These are phyloP conservation scores for Laguncularia racemosa DNA, from an alignment of 345 rosid species.

Conservation along the genomic window DNA sequence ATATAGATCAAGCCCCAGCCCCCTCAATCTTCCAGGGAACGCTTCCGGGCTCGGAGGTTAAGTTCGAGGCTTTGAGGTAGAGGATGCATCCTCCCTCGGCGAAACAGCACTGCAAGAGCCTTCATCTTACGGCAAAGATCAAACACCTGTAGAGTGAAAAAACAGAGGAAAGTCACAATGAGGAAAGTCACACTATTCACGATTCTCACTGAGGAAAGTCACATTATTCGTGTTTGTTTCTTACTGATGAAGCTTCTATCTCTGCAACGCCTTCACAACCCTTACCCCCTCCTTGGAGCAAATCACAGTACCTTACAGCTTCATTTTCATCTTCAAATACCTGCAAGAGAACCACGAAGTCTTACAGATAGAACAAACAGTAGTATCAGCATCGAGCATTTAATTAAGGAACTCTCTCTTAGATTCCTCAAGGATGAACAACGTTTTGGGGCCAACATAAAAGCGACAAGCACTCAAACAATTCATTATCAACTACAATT, in stretches of 20 bases:
- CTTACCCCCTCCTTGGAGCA: constrained; percentile 90
- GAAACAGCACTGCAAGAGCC: constrained; percentile 74
- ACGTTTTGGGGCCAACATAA: too few species aligned
- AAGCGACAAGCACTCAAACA: too few species aligned
- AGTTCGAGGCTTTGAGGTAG: constrained; percentile 79
- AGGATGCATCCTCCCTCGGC: constrained; percentile 85
- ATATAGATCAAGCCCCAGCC: constrained; percentile 10
- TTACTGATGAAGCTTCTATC: constrained; percentile 91
- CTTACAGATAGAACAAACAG: neutral
- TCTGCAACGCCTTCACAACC: constrained; percentile 97
- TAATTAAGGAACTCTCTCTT: neutral
- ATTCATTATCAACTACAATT: too few species aligned
- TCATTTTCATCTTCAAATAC: constrained; percentile 91
- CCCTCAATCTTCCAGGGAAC: constrained; percentile 81
- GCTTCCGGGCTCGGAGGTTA: constrained; percentile 74
- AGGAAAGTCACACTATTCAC: neutral
- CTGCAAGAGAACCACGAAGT: constrained; percentile 20
- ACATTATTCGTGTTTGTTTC: constrained; percentile 7
- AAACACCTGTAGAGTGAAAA: constrained; percentile 48
- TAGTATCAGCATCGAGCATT: neutral
- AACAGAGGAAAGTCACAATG: neutral
- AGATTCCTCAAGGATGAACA: too few species aligned
- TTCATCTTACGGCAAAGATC: constrained; percentile 84
- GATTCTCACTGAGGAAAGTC: neutral
- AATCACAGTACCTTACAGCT: constrained; percentile 80